Percentiles rank a stretch among this genome's conserved stretches.
Conservation (phyloP, 176 grass and related monocot genomes). For the Dactylis glomerata region DNA sequence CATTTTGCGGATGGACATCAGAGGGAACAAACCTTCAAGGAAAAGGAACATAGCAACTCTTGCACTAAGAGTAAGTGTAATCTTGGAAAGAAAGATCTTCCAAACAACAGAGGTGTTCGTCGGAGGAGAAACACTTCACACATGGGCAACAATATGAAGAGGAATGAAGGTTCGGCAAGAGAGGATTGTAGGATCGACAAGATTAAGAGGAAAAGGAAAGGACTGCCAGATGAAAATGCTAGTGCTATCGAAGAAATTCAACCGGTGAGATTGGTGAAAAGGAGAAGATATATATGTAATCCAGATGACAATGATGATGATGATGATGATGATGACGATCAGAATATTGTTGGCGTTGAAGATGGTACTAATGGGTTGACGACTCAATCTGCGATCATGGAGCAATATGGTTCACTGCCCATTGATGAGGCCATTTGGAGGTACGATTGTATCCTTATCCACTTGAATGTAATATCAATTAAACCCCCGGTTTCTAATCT, state of each 20-base stretch:
- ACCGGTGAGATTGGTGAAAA: not conserved
- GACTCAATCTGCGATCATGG: not conserved
- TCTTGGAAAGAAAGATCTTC: not conserved
- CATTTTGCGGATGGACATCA: not conserved
- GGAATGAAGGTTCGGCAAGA: too few species aligned
- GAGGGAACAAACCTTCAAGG: not conserved
- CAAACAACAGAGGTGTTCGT: not conserved
- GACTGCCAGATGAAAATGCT: not conserved
- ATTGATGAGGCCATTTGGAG: slow-evolving; percentile 32
- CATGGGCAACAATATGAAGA: too few species aligned
- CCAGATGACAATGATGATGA: not conserved
- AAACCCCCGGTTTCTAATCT: not conserved
- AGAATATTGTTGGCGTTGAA: not conserved
- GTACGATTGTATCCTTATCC: not conserved
- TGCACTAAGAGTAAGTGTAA: not conserved
- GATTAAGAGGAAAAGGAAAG: too few species aligned
- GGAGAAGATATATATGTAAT: not conserved
- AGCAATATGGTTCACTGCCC: not conserved
- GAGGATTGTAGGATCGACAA: too few species aligned
- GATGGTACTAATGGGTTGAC: not conserved
- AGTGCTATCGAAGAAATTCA: not conserved
- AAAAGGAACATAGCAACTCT: not conserved
- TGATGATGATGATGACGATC: not conserved
- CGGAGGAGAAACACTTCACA: not conserved
- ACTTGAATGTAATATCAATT: not conserved